These are phyloP conservation scores for Xylaria venustula DNA, from an alignment of 495 filamentous ascomycete species.

Conservation along the genomic window DNA sequence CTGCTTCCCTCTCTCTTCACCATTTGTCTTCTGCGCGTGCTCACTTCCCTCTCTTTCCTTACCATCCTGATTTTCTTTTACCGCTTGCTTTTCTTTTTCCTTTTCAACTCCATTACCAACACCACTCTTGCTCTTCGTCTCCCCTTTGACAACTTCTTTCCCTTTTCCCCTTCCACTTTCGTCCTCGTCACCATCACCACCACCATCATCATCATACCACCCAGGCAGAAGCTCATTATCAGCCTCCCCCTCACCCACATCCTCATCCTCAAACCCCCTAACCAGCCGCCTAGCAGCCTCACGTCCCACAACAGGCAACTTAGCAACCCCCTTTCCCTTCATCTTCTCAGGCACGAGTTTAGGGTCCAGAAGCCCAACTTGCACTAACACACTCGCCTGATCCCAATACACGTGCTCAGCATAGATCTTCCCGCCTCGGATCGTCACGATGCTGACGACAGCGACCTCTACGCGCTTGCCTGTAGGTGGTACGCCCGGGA, in stretches of 20 bases:
- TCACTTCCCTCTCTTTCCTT: not conserved
- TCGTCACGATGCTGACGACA: slow-evolving; percentile 45
- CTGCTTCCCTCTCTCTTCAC: too few relatives aligned
- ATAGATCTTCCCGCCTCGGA: slow-evolving; percentile 62
- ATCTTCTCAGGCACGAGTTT: slow-evolving; percentile 46
- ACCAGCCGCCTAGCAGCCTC: slow-evolving; percentile 64
- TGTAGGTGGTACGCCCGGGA: slow-evolving; percentile 68
- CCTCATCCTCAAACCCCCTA: slow-evolving; percentile 39
- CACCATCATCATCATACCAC: slow-evolving; percentile 38
- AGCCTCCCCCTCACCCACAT: slow-evolving; percentile 46
- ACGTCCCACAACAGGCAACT: slow-evolving; percentile 64
- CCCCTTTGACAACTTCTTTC: not conserved
- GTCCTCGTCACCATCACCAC: slow-evolving; percentile 14
- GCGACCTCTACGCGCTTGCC: slow-evolving; percentile 30
- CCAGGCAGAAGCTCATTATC: slow-evolving; percentile 63
- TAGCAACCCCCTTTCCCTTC: slow-evolving; percentile 40
- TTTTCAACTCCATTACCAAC: not conserved
- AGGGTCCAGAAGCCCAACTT: slow-evolving; percentile 66
- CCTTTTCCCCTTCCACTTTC: not conserved
- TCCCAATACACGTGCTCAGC: slow-evolving; percentile 79
- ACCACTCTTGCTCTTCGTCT: not conserved
- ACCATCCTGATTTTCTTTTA: too few relatives aligned
- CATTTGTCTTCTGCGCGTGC: not conserved
- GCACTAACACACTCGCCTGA: slow-evolving; percentile 72
- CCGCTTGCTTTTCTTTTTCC: too few relatives aligned